These are phyloP conservation scores for Corynascus novoguineensis DNA, from an alignment of 495 filamentous ascomycete species.

Conservation along the genomic window DNA sequence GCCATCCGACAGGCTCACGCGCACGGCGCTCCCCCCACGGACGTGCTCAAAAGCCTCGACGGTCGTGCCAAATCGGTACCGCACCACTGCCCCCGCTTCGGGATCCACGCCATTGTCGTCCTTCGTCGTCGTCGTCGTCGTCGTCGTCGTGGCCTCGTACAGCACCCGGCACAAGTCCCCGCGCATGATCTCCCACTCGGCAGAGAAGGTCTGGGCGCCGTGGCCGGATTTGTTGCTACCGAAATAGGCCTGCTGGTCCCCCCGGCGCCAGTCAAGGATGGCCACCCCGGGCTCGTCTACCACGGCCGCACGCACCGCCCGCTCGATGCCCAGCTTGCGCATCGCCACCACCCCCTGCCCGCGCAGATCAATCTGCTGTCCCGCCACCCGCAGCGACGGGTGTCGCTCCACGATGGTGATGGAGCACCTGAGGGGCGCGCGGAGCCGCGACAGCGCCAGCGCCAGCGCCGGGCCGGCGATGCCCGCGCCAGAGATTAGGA, in stretches of 20 bases:
- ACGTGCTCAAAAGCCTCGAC: constrained; percentile 26
- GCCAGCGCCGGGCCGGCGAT: constrained; percentile 45
- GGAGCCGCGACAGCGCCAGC: constrained; percentile 46
- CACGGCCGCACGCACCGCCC: constrained; percentile 34
- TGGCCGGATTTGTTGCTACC: constrained; percentile 36
- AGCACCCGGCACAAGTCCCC: constrained; percentile 47
- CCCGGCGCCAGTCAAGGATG: constrained; percentile 35
- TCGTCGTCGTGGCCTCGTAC: constrained; percentile 41
- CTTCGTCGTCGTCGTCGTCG: too few relatives aligned
- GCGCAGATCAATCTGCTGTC: constrained; percentile 52
- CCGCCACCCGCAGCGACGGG: constrained; percentile 37
- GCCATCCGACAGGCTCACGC: constrained; percentile 37
- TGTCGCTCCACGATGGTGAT: constrained; percentile 52
- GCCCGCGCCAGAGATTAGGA: constrained; percentile 33
- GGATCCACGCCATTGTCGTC: too few relatives aligned
- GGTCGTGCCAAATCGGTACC: constrained; percentile 41
- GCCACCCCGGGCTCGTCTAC: constrained; percentile 42
- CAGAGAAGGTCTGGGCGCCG: constrained; percentile 41
- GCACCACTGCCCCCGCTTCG: constrained; percentile 32
- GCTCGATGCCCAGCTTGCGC: constrained; percentile 48
- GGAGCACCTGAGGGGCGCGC: constrained; percentile 17
- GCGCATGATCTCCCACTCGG: constrained; percentile 54
- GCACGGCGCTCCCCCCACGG: not conserved
- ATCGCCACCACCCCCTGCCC: constrained; percentile 45
- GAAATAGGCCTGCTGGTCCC: constrained; percentile 36